These are phyloP conservation scores for Chenopodium suecicum DNA, from an alignment of 148 eudicot genomes.

Conservation along the genomic window DNA sequence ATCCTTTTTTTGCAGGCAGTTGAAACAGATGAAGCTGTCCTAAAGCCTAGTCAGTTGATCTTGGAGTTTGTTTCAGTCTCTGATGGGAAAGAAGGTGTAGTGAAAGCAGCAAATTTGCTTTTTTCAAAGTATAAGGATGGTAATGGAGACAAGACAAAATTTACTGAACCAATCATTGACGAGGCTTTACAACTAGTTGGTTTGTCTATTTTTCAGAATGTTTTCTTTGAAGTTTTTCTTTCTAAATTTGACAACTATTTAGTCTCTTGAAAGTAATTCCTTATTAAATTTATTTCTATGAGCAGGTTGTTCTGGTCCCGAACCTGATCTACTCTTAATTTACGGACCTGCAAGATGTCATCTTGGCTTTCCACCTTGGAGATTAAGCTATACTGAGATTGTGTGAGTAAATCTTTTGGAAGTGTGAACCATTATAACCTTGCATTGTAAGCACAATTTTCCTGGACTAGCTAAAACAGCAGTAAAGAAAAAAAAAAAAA, in stretches of 20 bases:
- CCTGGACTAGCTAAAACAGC: not conserved
- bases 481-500: no score
- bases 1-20: constrained; percentile 43
- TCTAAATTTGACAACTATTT: not conserved
- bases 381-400: constrained; percentile 88
- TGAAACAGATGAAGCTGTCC: constrained; percentile 25
- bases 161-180: constrained; percentile 61
- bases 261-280: constrained; percentile 1
- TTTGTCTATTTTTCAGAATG: constrained; percentile 24
- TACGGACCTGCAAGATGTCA: constrained; percentile 88
- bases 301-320: constrained; percentile 64
- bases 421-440: not conserved
- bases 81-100: constrained; percentile 81
- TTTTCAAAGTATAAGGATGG: constrained; percentile 42
- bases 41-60: constrained; percentile 35
- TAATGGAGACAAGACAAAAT: constrained; percentile 45
- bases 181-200: constrained; percentile 73
- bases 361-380: constrained; percentile 94
- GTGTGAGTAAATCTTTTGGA: constrained; percentile 52
- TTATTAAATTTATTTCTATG: not conserved
- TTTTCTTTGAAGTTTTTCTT: not conserved
- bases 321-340: constrained; percentile 76
- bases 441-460: not conserved
- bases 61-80: constrained; percentile 64
- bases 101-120: constrained; percentile 74